Conservation (phyloP, 2,329 filamentous ascomycete species). For the Sclerotinia spermophila region DNA sequence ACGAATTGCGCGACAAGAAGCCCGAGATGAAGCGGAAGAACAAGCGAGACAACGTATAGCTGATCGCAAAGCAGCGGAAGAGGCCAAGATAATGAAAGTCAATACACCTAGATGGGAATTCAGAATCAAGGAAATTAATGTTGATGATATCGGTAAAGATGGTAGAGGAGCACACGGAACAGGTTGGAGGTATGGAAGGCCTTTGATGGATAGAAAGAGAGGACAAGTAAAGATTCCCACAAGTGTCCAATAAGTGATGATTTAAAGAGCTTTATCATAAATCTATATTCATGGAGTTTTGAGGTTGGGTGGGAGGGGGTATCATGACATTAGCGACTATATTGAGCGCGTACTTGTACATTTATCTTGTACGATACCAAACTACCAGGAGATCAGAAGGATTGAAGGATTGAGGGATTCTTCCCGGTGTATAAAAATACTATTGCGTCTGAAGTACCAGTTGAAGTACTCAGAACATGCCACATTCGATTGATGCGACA, state of each 20-base stretch:
- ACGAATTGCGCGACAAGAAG: constrained; percentile 30
- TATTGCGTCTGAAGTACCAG: background rate
- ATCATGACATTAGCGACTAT: constrained; percentile 17
- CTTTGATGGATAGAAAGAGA: constrained; percentile 58
- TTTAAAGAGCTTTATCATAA: constrained; percentile 12
- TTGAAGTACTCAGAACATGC: background rate
- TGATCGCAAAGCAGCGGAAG: constrained; percentile 38
- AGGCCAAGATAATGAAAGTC: constrained; percentile 44
- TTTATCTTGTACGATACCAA: constrained; percentile 12
- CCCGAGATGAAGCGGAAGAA: constrained; percentile 41
- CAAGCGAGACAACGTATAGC: constrained; percentile 43
- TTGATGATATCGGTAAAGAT: constrained; percentile 52
- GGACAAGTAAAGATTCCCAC: constrained; percentile 67
- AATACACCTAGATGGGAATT: constrained; percentile 55
- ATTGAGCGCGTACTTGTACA: constrained; percentile 5
- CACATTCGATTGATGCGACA: background rate
- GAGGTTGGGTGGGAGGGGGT: background rate
- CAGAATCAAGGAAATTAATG: constrained; percentile 57
- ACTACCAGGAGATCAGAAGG: background rate
- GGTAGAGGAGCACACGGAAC: constrained; percentile 51
- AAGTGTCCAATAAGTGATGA: constrained; percentile 42
- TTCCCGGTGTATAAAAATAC: background rate
- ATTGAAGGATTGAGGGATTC: background rate
- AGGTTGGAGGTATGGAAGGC: constrained; percentile 63
- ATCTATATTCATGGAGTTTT: constrained; percentile 18